phyloP scores from a whole-genome alignment of 345 rosid species.

The Crucihimalaya himalaica region DNA sequence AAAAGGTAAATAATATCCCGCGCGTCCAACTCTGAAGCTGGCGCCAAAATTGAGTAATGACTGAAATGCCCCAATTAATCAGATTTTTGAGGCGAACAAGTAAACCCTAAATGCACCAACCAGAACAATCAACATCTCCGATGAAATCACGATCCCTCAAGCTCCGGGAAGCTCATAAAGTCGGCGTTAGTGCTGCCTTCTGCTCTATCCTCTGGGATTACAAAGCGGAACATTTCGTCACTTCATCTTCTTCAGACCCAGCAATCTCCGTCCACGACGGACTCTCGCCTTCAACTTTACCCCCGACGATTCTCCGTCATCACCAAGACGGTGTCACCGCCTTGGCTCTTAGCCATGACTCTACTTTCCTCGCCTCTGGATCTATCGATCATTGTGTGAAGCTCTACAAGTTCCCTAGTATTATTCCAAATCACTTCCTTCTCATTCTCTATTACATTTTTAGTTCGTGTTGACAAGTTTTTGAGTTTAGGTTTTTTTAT shows the following conservation, averaged over 20 bases:
- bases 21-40: neutral
- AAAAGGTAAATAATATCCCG: neutral
- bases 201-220: slow-evolving; percentile 94
- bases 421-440: neutral
- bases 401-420: slow-evolving; percentile 96
- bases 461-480: neutral
- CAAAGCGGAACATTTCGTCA: slow-evolving; percentile 69
- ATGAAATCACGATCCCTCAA: slow-evolving; percentile 83
- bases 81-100: neutral
- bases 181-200: slow-evolving; percentile 53
- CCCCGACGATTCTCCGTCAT: slow-evolving; percentile 81
- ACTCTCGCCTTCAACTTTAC: slow-evolving; percentile 57
- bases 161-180: slow-evolving; percentile 83
- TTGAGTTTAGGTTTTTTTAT: neutral
- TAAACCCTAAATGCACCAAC: neutral
- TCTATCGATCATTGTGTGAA: slow-evolving; percentile 94
- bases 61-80: neutral
- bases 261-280: slow-evolving; percentile 75
- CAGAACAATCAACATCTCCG: neutral
- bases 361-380: slow-evolving; percentile 93
- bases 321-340: slow-evolving; percentile 95
- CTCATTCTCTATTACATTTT: neutral
- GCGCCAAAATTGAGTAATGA: slow-evolving; percentile 1
- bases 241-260: slow-evolving; percentile 84
- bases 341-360: slow-evolving; percentile 79